Base-by-base conservation (phyloP, 768 basidiomycete species). In the Boletus patriciae region DNA sequence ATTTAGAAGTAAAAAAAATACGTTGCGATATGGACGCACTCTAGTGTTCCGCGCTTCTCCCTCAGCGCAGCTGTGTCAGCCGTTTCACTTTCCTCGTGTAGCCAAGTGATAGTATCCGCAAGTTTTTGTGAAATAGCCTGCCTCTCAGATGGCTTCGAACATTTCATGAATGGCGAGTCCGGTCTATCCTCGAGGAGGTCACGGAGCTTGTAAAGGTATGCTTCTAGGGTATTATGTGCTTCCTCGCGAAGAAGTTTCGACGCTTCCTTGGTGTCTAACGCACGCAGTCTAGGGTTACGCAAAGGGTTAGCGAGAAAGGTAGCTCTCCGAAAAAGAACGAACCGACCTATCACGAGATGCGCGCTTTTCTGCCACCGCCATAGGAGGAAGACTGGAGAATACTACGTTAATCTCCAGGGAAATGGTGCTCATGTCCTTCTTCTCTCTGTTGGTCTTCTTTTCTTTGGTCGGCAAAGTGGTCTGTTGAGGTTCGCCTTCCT, bases 191-290 rank as follows among this genome's bases (percentile, higher is more conserved):
- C 80, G 31, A 98, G 77, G 11, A 96, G 78, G 66, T 94, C 94
- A 21, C 92, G 86, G 34, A 97, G 74, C 57, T 87, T 83, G 76
- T 99, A 99, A n/a, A 98, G 73, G 68, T 97, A 97, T 33, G 88
- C 84, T 72, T 99, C 97, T 50, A 99, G 83, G 25, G 82, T 79
- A 73, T 99, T 99, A 31, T 88, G 81, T 3, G 93, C 92, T 70
- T 98, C 97, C 65, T 95, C 95, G 33, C 86, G 86, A 51, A 84
- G 83, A 33, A 78, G 79, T 70, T 92, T 93, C 18, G 85, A 81
- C 3, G 79, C 75, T 74, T 98, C 95, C 52, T 88, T 85, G 8
- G 77, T 70, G 62, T 96, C 91, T 57, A 96, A 78, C 11, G 86
- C 84, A 13, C 87, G 83, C 12, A 99, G 78, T 69, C 95, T 97